Conservation (phyloP, 345 rosid species). For the Erucastrum elatum region DNA sequence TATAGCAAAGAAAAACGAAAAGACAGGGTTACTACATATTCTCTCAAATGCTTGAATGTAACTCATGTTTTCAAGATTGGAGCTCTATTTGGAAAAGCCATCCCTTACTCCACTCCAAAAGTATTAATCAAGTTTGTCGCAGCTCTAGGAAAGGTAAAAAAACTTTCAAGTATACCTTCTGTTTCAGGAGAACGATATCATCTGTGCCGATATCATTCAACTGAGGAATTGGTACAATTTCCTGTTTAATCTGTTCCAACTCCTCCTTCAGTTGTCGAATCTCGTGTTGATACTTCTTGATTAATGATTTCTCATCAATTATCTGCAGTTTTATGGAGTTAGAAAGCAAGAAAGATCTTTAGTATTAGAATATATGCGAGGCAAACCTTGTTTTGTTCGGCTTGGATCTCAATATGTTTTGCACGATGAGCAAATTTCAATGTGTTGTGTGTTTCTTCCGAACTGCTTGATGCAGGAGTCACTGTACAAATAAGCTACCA, state of each 20-base stretch:
- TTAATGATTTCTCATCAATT: constrained; percentile 95
- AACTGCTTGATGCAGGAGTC: constrained; percentile 93
- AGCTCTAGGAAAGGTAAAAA: too few relatives aligned
- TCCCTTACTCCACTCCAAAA: constrained; percentile 6
- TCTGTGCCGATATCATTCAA: constrained; percentile 64
- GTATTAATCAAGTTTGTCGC: not conserved
- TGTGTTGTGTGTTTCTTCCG: constrained; percentile 98
- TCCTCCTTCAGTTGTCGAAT: constrained; percentile 88
- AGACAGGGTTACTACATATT: constrained; percentile 20
- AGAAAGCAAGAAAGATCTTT: constrained; percentile 13
- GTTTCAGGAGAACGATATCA: constrained; percentile 82
- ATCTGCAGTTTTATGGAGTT: constrained; percentile 57
- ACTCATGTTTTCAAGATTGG: not conserved
- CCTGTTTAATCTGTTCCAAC: constrained; percentile 85
- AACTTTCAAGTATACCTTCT: constrained; percentile 59
- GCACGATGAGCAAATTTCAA: constrained; percentile 99
- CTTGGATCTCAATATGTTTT: constrained; percentile 97
- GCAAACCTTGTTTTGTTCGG: constrained; percentile 86
- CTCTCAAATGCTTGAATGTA: constrained; percentile 20
- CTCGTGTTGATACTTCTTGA: constrained; percentile 97
- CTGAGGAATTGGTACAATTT: constrained; percentile 72
- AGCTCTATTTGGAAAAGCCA: not conserved
- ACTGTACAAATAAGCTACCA: constrained; percentile 97
- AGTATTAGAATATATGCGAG: constrained; percentile 1
- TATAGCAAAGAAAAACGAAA: constrained; percentile 27